Conservation (phyloP, 1,284 basidiomycete genomes). For the Cryptococcus sp. region DNA sequence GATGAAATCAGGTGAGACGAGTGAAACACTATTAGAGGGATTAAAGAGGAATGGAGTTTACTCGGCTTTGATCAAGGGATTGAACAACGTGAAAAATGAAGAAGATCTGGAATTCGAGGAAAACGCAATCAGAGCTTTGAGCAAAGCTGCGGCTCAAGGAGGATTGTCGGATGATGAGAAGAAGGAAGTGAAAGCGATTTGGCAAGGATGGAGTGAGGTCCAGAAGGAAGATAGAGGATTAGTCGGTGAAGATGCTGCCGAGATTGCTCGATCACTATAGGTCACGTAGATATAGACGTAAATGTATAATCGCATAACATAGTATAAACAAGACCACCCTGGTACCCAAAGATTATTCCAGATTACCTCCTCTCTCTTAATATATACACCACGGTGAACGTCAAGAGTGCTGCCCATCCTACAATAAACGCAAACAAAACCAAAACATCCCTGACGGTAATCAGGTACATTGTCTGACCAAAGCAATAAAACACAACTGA, state of each 20-base stretch:
- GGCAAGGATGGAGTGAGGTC: slow-evolving; percentile 29
- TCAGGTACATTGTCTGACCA: background rate
- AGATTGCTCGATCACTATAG: slow-evolving; percentile 10
- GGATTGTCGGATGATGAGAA: slow-evolving; percentile 40
- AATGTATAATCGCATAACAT: background rate
- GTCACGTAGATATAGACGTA: background rate
- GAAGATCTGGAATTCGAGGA: slow-evolving; percentile 80
- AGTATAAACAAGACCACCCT: background rate
- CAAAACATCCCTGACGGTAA: slow-evolving; percentile 59
- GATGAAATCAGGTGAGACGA: slow-evolving; percentile 12
- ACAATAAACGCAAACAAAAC: slow-evolving; percentile 77
- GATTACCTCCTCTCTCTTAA: slow-evolving; percentile 63
- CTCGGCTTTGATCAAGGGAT: slow-evolving; percentile 19
- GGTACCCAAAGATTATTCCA: background rate
- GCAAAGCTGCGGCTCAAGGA: slow-evolving; percentile 38
- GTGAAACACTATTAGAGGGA: slow-evolving; percentile 17
- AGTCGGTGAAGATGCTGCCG: slow-evolving; percentile 27
- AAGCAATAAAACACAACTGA: slow-evolving; percentile 8
- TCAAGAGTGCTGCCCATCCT: slow-evolving; percentile 64
- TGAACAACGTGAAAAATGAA: slow-evolving; percentile 58
- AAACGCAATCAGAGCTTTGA: slow-evolving; percentile 62
- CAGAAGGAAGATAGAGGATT: slow-evolving; percentile 34
- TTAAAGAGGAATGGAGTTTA: slow-evolving; percentile 28
- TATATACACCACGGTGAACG: slow-evolving; percentile 66
- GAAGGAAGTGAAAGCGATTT: slow-evolving; percentile 25